phyloP scores from a whole-genome alignment of 164 flowering plant genomes.

The Buxus sempervirens region DNA sequence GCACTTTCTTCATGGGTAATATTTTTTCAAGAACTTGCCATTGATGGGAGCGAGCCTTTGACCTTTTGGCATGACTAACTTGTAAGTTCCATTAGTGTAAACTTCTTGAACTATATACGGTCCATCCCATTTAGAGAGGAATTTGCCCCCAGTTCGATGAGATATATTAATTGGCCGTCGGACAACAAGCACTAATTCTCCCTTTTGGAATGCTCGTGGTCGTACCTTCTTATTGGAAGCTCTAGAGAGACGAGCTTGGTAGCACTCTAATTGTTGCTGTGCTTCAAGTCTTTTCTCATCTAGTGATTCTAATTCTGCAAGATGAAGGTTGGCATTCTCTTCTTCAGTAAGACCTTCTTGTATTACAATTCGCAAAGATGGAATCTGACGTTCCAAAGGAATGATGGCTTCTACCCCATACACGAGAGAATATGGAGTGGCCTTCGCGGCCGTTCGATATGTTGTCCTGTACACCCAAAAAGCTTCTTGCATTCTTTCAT shows the following conservation, averaged over 20 bases:
- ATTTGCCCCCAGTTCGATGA: neutral
- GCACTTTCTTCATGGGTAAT: neutral
- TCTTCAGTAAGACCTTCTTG: constrained; percentile 5
- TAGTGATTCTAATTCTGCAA: constrained; percentile 1
- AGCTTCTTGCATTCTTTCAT: constrained; percentile 11
- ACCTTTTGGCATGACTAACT: neutral
- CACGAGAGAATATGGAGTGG: constrained; percentile 13
- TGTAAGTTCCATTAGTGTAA: neutral
- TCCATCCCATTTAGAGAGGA: neutral
- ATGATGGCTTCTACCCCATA: constrained; percentile 2
- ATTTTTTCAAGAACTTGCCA: neutral
- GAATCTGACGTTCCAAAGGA: constrained; percentile 6
- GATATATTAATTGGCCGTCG: neutral
- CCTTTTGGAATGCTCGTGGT: constrained; percentile 2
- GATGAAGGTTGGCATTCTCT: neutral
- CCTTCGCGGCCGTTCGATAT: constrained; percentile 8
- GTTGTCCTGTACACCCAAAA: constrained; percentile 12
- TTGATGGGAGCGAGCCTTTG: neutral
- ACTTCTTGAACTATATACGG: neutral
- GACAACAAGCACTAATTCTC: constrained; percentile 1
- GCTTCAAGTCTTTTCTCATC: constrained; percentile 15
- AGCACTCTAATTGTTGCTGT: constrained; percentile 11
- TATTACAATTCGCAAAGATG: constrained; percentile 5
- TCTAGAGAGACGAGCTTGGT: constrained; percentile 2
- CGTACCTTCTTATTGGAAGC: constrained; percentile 12